These are phyloP conservation scores for Nematodospora anomalae DNA, from an alignment of 1,139 yeast genomes.

Conservation along the genomic window DNA sequence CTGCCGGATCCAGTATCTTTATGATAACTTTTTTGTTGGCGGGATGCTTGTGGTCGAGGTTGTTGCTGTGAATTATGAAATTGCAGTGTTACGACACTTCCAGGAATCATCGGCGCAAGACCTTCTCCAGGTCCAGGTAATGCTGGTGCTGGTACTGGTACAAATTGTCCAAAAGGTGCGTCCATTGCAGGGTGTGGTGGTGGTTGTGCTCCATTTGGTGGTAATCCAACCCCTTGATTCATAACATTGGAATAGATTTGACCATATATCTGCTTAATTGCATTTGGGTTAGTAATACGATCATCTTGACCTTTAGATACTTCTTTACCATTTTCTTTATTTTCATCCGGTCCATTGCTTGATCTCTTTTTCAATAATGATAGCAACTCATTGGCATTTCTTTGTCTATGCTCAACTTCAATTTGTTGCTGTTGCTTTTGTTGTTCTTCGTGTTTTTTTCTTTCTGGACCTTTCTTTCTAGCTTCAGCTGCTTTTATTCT, in stretches of 20 bases:
- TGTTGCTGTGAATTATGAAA: constrained; percentile 23
- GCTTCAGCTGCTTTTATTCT: constrained; percentile 21
- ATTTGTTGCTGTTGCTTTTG: constrained; percentile 1
- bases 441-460: constrained; percentile 14
- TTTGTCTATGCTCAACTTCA: constrained; percentile 15
- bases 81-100: constrained; percentile 37
- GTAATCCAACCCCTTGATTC: constrained; percentile 36
- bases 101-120: constrained; percentile 20
- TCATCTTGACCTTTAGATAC: constrained; percentile 18
- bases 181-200: constrained; percentile 20
- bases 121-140: too few relatives aligned
- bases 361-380: constrained; percentile 31
- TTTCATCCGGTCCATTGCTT: constrained; percentile 8
- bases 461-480: constrained; percentile 19
- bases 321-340: constrained; percentile 15
- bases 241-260: constrained; percentile 47
- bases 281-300: constrained; percentile 31
- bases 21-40: constrained; percentile 1
- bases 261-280: constrained; percentile 50
- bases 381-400: constrained; percentile 34
- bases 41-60: constrained; percentile 6
- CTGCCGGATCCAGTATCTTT: constrained; percentile 14
- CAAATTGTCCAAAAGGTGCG: constrained; percentile 16
- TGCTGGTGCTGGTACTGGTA: constrained; percentile 19
- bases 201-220: constrained; percentile 17